A percentile compares a stretch with the other conserved stretches of the same genome.
These are phyloP conservation scores for Camellia granthamiana DNA, from an alignment of 148 eudicot species.

Conservation along the genomic window DNA sequence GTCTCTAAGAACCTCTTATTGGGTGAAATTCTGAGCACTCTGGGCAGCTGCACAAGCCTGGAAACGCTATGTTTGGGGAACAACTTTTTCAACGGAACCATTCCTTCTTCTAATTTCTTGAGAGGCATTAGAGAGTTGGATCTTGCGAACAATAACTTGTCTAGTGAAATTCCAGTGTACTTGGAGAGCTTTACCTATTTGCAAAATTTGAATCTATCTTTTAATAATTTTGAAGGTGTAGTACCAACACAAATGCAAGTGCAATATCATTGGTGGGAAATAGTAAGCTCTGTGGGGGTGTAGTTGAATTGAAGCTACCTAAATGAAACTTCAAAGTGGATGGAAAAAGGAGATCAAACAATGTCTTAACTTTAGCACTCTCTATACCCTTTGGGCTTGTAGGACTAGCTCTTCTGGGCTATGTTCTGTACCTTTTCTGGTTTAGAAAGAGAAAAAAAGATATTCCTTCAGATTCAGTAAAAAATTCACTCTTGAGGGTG, in stretches of 20 bases:
- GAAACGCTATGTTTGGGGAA: neutral
- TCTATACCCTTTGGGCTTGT: neutral
- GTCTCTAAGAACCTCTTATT: constrained; percentile 17
- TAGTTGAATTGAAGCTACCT: constrained; percentile 19
- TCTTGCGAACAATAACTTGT: constrained; percentile 18
- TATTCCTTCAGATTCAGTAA: neutral
- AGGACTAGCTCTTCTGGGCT: neutral
- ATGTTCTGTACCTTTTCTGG: neutral
- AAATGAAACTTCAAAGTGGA: neutral
- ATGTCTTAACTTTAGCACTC: neutral
- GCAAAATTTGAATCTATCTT: constrained; percentile 16
- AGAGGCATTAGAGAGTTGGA: constrained; percentile 6
- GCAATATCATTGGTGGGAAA: constrained; percentile 24
- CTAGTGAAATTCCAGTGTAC: constrained; percentile 2
- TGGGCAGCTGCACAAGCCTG: constrained; percentile 6
- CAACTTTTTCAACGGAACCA: constrained; percentile 10
- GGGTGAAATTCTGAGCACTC: constrained; percentile 2
- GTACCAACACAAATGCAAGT: constrained; percentile 24
- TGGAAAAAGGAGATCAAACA: neutral
- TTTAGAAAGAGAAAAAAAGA: neutral
- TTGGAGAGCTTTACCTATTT: constrained; percentile 1
- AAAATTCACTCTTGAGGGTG: neutral
- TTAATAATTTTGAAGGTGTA: constrained; percentile 33
- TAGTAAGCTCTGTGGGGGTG: constrained; percentile 30
- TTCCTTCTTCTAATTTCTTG: constrained; percentile 8